A percentile compares a stretch with the other conserved stretches of the same genome.
Conservation (phyloP, 176 grass and related monocot species). For the Avena sativa region DNA sequence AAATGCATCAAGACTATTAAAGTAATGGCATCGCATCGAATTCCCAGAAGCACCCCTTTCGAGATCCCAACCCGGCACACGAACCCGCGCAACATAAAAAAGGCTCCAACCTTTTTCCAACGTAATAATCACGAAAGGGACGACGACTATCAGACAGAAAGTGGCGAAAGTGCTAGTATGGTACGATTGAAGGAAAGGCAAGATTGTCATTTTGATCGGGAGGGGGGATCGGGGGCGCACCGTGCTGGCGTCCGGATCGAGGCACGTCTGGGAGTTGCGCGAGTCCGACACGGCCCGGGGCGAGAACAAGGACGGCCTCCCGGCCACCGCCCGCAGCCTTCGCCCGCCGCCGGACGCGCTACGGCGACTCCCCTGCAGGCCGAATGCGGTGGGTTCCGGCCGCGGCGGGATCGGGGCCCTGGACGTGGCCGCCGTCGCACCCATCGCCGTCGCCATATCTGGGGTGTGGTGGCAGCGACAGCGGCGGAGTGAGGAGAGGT, state of each 20-base stretch:
- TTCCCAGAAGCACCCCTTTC: background rate
- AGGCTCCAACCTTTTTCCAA: background rate
- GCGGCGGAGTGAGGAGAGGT: conserved; percentile 30
- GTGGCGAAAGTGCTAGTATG: background rate
- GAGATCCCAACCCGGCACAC: conserved; percentile 15
- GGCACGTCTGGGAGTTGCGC: conserved; percentile 82
- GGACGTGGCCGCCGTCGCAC: conserved; percentile 38
- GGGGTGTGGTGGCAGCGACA: conserved; percentile 16
- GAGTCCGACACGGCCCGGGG: conserved; percentile 84
- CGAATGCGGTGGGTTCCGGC: conserved; percentile 21
- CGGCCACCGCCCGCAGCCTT: conserved; percentile 38
- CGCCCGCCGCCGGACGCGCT: conserved; percentile 29
- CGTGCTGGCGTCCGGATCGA: conserved; percentile 94
- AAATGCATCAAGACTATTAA: background rate
- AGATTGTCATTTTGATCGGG: conserved; percentile 16
- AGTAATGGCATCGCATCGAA: background rate
- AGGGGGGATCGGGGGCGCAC: conserved; percentile 45
- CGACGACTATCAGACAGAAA: too few relatives aligned
- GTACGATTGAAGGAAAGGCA: background rate
- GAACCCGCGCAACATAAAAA: background rate
- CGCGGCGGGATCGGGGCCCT: conserved; percentile 34
- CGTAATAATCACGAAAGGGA: conserved; percentile 21
- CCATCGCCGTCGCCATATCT: conserved; percentile 64
- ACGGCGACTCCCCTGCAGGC: background rate
- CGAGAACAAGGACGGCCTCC: conserved; percentile 61